Conservation (phyloP, 495 filamentous ascomycete species). For the Tuber umbilicatum region DNA sequence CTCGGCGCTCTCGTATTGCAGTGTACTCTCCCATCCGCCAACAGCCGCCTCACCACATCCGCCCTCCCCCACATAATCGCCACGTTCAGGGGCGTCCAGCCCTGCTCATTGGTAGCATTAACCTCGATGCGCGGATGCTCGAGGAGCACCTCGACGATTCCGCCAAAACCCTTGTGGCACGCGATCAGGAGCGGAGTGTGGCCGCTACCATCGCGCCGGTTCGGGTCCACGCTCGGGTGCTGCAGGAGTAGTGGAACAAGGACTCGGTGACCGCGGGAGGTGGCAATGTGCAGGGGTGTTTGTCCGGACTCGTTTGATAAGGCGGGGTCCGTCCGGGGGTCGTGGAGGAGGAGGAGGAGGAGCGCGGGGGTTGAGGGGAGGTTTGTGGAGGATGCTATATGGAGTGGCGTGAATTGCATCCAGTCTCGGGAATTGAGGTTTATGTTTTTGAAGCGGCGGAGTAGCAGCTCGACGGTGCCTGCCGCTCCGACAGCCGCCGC, state of each 20-base stretch:
- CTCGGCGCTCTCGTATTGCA: background rate
- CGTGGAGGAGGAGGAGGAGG: background rate
- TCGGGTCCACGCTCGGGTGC: background rate
- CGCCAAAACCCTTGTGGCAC: background rate
- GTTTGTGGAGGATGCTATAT: background rate
- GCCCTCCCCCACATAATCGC: background rate
- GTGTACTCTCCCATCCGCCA: background rate
- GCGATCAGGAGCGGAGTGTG: background rate
- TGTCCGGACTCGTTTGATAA: background rate
- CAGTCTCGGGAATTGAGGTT: background rate
- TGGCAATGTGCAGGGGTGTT: background rate
- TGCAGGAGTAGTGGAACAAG: background rate
- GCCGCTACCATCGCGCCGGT: background rate
- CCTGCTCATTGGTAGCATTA: background rate
- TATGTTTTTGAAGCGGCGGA: background rate
- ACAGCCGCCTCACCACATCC: background rate
- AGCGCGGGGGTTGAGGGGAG: background rate
- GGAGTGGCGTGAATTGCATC: background rate
- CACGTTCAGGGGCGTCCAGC: background rate
- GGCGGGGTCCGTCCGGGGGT: background rate
- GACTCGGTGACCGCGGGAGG: background rate
- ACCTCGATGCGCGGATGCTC: background rate
- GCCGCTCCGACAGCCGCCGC: background rate
- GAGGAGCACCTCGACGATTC: background rate
- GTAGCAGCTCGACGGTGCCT: background rate